Evolutionary conservation across 176 grass and related monocot species (phyloP), one percentile per base, ranked within the genome.

Genomic region (Rhynchospora breviuscula): DNA sequence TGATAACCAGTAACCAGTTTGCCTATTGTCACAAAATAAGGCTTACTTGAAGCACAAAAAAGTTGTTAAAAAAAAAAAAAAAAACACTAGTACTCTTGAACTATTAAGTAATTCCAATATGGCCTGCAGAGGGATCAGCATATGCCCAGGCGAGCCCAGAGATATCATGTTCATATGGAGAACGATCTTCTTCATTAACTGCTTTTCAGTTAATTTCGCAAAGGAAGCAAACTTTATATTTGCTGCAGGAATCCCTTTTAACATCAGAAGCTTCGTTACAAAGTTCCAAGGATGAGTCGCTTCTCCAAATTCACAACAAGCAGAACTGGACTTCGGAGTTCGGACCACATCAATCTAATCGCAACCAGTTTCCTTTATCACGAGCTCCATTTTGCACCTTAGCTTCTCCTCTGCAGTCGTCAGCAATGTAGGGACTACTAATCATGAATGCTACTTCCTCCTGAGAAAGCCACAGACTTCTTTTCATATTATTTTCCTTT

Each of bases 341-440:
- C 0, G 61, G 15, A 85, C 57, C 59, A 94, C n/a, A 65, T 57
- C 4, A 8, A 12, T 62, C 3, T 45, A 47, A 46, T 11, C 6
- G 83, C 78, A 97, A 19, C 81, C 57, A 8, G 40, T 45, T 33
- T 82, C 61, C 14, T n/a, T 83, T 26, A 45, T 11, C 8, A 91
- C 80, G 59, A 97, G 87, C 79, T 90, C 88, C 84, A 89, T 79
- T 83, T 92, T 97, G 0, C 75, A 82, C 65, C 29, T 35, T 12
- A 6, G 89, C 26, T 29, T 29, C 26, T 29, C 26, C 26, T n/a
- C 26, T 29, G 74, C 46, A 8, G 0, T 9, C 60, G 66, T 23
- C 0, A 82, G 8, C 10, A 7, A 3, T 33, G 61, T 29, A 29
- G 84, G 8, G 1, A 7, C 57, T 67, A 13, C 46, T 8, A 0